Evolutionary conservation across 2,329 filamentous ascomycete genomes (phyloP).

Genomic region (Berkeleyomyces basicola): DNA sequence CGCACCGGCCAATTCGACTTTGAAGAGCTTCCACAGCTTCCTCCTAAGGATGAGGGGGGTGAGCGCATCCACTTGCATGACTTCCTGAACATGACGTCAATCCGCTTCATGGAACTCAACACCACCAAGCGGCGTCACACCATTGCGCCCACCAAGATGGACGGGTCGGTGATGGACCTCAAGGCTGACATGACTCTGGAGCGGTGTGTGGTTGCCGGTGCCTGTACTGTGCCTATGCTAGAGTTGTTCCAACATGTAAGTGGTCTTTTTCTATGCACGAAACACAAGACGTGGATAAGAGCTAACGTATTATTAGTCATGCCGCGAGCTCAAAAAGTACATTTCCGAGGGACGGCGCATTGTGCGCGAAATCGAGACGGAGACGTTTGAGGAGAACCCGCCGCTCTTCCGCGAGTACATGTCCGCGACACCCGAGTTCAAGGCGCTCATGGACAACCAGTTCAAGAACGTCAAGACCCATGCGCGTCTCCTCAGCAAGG

Average conservation of each 20-base stretch:
- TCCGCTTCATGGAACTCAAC: slow-evolving; percentile 97
- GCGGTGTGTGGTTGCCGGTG: slow-evolving; percentile 69
- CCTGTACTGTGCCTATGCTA: slow-evolving; percentile 81
- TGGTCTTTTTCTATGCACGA: background rate
- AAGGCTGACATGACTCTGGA: slow-evolving; percentile 47
- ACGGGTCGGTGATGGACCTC: slow-evolving; percentile 25
- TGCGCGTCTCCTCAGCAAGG: slow-evolving; percentile 76
- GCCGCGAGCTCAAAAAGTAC: slow-evolving; percentile 89
- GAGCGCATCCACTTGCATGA: slow-evolving; percentile 66
- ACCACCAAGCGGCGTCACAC: slow-evolving; percentile 88
- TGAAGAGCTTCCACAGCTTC: slow-evolving; percentile 20
- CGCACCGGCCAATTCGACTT: slow-evolving; percentile 21
- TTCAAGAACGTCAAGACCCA: slow-evolving; percentile 96
- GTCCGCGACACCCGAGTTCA: slow-evolving; percentile 66
- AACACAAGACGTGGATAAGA: background rate
- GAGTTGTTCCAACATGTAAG: slow-evolving; percentile 58
- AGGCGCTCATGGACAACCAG: slow-evolving; percentile 80
- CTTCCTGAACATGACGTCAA: slow-evolving; percentile 87
- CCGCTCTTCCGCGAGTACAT: slow-evolving; percentile 85
- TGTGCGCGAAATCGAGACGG: slow-evolving; percentile 76
- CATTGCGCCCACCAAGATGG: slow-evolving; percentile 38
- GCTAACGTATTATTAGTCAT: slow-evolving; percentile 44
- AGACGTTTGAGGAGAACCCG: slow-evolving; percentile 81
- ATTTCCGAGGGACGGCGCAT: slow-evolving; percentile 84
- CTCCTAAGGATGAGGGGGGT: slow-evolving; percentile 29